Percentiles rank a stretch among this genome's conserved stretches.
These are phyloP conservation scores for Byssochlamys sp. DNA, from an alignment of 2,329 filamentous ascomycete genomes.

Conservation along the genomic window DNA sequence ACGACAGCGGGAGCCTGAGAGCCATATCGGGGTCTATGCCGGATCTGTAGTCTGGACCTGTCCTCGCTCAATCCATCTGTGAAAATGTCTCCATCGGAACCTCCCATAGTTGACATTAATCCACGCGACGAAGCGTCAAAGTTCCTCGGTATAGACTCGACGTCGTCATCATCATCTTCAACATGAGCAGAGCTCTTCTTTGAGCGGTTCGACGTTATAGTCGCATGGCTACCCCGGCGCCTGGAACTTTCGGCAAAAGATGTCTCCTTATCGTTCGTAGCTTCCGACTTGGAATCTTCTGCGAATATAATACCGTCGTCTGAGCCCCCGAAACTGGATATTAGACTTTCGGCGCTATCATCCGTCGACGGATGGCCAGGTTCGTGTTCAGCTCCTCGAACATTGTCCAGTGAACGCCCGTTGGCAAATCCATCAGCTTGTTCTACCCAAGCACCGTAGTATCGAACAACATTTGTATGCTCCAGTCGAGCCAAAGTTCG, in stretches of 20 bases:
- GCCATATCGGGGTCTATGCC: constrained; percentile 13
- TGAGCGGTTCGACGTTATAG: constrained; percentile 32
- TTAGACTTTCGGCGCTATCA: constrained; percentile 23
- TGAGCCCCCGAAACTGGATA: constrained; percentile 34
- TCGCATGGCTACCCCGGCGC: constrained; percentile 26
- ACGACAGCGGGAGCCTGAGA: constrained; percentile 34
- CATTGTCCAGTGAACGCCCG: constrained; percentile 1
- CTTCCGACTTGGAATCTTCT: constrained; percentile 11
- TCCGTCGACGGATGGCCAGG: constrained; percentile 8
- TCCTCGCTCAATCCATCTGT: constrained; percentile 32
- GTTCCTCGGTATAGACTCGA: constrained; percentile 41
- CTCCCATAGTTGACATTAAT: constrained; percentile 27
- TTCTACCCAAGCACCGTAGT: constrained; percentile 58
- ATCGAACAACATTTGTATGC: constrained; percentile 58
- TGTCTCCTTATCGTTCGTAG: constrained; percentile 9
- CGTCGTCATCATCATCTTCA: constrained; percentile 36
- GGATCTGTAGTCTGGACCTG: constrained; percentile 23
- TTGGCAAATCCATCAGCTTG: constrained; percentile 21
- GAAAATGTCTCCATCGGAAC: constrained; percentile 31
- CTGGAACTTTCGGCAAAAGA: constrained; percentile 11
- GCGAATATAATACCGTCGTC: constrained; percentile 16
- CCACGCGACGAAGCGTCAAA: constrained; percentile 21
- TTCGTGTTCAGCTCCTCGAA: constrained; percentile 3
- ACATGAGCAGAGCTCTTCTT: constrained; percentile 30
- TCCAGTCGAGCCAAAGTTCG: constrained; percentile 53